Evolutionary conservation across 1,139 yeast species (phyloP).

Genomic region (Kluyveromyces sp.): DNA sequence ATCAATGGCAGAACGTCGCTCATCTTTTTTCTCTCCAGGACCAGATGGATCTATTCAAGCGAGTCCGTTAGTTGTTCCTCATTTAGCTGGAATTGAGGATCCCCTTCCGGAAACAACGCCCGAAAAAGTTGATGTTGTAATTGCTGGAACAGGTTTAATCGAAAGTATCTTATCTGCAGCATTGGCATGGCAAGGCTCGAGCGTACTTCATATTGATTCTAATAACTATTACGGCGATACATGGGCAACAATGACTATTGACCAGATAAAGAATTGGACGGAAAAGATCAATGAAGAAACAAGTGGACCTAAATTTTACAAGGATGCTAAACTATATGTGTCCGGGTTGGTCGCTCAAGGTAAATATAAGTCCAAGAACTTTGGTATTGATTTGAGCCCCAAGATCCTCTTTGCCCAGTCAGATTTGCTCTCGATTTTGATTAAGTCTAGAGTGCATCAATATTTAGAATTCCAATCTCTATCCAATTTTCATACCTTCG

Average conservation of each 20-base stretch:
- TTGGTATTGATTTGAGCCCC: no score
- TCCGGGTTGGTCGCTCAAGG: conserved; percentile 43
- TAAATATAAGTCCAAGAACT: conserved; percentile 36
- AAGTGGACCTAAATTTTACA: conserved; percentile 36
- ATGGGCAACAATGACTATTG: conserved; percentile 76
- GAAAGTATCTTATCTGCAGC: conserved; percentile 91
- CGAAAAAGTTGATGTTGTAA: conserved; percentile 75
- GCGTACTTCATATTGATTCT: conserved; percentile 79
- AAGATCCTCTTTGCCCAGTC: conserved; percentile 79
- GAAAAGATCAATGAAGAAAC: conserved; percentile 29
- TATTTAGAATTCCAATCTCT: conserved; percentile 89
- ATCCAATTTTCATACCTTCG: conserved; percentile 83
- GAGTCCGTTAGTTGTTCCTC: conserved; percentile 70
- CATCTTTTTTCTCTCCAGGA: conserved; percentile 31
- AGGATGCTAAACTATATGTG: conserved; percentile 64
- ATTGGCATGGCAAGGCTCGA: conserved; percentile 91
- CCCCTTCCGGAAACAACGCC: conserved; percentile 47
- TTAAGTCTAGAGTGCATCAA: conserved; percentile 80
- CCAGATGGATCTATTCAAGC: conserved; percentile 9
- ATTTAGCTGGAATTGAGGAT: conserved; percentile 66
- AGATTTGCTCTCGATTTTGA: conserved; percentile 63
- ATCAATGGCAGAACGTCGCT: conserved; percentile 62
- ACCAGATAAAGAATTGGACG: conserved; percentile 75
- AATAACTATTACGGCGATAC: conserved; percentile 84
- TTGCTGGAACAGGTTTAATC: conserved; percentile 85